phyloP scores from a whole-genome alignment of 2,329 filamentous ascomycete species.

The Colletotrichum liaoningense region DNA sequence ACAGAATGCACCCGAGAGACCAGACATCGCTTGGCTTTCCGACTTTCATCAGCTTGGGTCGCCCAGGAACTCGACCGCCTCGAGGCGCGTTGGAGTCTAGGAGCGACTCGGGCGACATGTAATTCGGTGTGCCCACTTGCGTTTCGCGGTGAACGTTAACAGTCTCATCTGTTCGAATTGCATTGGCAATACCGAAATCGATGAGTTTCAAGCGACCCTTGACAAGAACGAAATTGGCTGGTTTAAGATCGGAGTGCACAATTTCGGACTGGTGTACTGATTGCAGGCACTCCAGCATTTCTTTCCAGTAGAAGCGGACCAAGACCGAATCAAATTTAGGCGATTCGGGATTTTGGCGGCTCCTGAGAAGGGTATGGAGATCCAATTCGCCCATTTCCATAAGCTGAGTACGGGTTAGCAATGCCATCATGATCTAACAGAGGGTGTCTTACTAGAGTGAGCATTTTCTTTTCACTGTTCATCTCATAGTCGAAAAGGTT shows the following conservation, averaged over 20 bases:
- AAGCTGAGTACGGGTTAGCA: conserved; percentile 63
- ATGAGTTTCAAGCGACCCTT: conserved; percentile 93
- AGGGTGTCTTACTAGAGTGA: conserved; percentile 77
- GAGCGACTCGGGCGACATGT: conserved; percentile 97
- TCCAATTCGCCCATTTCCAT: conserved; percentile 99
- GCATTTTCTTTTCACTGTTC: conserved; percentile 87
- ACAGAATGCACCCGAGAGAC: conserved; percentile 95
- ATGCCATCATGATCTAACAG: not conserved
- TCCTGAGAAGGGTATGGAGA: conserved; percentile 84
- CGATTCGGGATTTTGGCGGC: conserved; percentile 77
- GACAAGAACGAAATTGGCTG: conserved; percentile 95
- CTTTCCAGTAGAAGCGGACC: conserved; percentile 98
- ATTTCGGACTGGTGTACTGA: conserved; percentile 91
- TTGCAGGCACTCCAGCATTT: conserved; percentile 96
- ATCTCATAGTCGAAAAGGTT: conserved; percentile 92
- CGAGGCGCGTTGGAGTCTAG: conserved; percentile 82
- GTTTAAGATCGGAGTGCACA: conserved; percentile 96
- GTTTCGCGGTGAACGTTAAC: conserved; percentile 97
- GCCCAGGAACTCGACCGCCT: conserved; percentile 54
- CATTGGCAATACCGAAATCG: conserved; percentile 98
- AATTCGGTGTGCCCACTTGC: conserved; percentile 96
- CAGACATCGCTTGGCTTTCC: conserved; percentile 97
- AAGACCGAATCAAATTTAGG: conserved; percentile 88
- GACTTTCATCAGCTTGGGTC: conserved; percentile 88
- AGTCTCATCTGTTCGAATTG: conserved; percentile 94